Evolutionary conservation across 2,329 filamentous ascomycete species (phyloP).

Genomic region (Clathrospora elynae): DNA sequence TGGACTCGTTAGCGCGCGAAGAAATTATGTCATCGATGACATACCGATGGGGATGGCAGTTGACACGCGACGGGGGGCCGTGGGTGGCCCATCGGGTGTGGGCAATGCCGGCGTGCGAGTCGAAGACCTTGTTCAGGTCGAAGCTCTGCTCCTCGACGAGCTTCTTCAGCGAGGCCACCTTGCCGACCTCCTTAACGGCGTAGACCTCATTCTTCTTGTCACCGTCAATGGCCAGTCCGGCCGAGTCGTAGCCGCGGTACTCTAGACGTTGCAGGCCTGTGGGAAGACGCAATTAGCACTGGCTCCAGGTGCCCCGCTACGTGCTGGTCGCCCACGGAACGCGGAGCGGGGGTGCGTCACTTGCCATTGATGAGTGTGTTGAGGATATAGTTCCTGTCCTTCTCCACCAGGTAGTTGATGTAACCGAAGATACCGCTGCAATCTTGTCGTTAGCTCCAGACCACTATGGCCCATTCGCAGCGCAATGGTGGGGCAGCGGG

Average conservation of each 20-base stretch:
- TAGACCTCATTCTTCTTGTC: constrained; percentile 99
- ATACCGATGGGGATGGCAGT: constrained; percentile 98
- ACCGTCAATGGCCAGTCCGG: constrained; percentile 91
- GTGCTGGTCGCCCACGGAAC: constrained; percentile 4
- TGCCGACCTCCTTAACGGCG: constrained; percentile 99
- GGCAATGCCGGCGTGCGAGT: constrained; percentile 97
- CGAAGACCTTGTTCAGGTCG: constrained; percentile 90
- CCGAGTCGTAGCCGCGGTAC: constrained; percentile 98
- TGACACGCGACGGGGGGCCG: constrained; percentile 87
- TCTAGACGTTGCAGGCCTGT: constrained; percentile 91
- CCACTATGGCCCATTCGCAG: neutral
- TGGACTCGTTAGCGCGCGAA: constrained; percentile 24
- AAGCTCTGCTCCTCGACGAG: constrained; percentile 83
- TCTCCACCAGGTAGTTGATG: constrained; percentile 99
- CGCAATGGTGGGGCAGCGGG: constrained; percentile 27
- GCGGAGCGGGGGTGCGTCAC: constrained; percentile 41
- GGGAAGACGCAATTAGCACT: constrained; percentile 31
- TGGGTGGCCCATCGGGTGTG: constrained; percentile 99
- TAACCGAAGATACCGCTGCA: constrained; percentile 93
- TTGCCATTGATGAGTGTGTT: constrained; percentile 94
- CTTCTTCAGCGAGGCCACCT: constrained; percentile 94
- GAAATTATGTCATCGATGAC: constrained; percentile 33
- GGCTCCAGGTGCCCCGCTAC: constrained; percentile 10
- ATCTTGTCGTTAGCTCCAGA: constrained; percentile 22
- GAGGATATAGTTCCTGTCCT: constrained; percentile 95